Conservation (phyloP, 805 yeast genomes). For the Saccharomycopsis fermentans region DNA sequence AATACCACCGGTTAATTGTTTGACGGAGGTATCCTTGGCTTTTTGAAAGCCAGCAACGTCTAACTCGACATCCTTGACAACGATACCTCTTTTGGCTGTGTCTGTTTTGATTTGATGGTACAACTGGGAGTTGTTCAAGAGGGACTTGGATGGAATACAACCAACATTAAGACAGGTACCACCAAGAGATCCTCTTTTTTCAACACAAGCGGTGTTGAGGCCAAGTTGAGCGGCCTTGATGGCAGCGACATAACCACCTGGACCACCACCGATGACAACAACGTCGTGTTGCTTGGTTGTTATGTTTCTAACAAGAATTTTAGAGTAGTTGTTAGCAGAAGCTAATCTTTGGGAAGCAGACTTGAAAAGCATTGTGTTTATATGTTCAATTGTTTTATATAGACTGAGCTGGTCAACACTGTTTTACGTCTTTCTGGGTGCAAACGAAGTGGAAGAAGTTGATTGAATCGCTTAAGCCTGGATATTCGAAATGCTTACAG, state of each 20-base stretch:
- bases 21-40: conserved; percentile 87
- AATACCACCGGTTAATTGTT: conserved; percentile 84
- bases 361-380: conserved; percentile 5
- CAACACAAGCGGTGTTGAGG: conserved; percentile 88
- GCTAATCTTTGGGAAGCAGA: conserved; percentile 1
- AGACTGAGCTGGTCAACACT: background rate
- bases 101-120: conserved; percentile 85
- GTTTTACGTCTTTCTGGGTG: too few species aligned
- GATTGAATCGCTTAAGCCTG: too few species aligned
- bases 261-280: conserved; percentile 97
- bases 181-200: conserved; percentile 91
- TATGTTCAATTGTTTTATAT: background rate
- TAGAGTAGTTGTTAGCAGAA: conserved; percentile 13
- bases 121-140: conserved; percentile 87
- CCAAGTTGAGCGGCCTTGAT: conserved; percentile 98
- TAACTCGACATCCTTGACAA: conserved; percentile 63
- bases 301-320: conserved; percentile 14
- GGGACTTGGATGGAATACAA: conserved; percentile 95
- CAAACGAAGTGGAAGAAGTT: too few species aligned
- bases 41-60: conserved; percentile 75
- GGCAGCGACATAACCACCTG: conserved; percentile 99
- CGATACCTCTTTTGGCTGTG: conserved; percentile 82
- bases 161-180: conserved; percentile 99
- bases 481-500: too few species aligned
- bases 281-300: conserved; percentile 65